Evolutionary conservation across 208 protist genomes (phyloP), one percentile per base, ranked within the genome.

Genomic region (Leptomonas pyrrhocoris): DNA sequence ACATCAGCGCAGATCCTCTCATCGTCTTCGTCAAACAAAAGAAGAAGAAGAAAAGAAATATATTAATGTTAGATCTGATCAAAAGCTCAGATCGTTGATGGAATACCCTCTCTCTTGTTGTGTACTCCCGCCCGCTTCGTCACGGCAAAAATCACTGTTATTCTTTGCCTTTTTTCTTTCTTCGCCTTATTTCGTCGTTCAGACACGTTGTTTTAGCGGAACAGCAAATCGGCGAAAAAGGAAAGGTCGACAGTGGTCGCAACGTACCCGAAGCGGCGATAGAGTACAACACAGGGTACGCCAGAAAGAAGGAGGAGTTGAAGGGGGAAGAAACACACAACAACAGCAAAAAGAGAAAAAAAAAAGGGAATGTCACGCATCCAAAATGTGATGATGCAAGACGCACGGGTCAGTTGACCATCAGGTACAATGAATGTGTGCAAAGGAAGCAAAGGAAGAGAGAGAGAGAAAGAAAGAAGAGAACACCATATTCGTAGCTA

Each of bases 361-460:
- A 27, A 79, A 59, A 63, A 63, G 59, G 28, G 28, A 45, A n/a
- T n/a, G n/a, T n/a, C n/a, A n/a, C n/a, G n/a, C n/a, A n/a, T n/a
- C n/a, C n/a, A n/a, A n/a, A 34, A 30, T 30, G 27, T 19, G 59
- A 54, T 43, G 59, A 43, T 65, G 3, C 45, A 54, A 43, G 59
- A n/a, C n/a, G 53, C 59, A 65, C 59, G 59, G 46, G 59, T 43
- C 45, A 27, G 30, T 54, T 40, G 59, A 55, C 59, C 59, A 65
- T 55, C 59, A n/a, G 5, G 34, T 59, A 59, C 54, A 55, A 53
- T 40, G 49, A 63, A 27, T 34, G 4, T 62, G 18, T 34, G n/a
- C 38, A 0, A 6, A 27, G n/a, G 34, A 42, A 42, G 27, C 30
- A 18, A 53, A 50, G 42, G 12, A 30, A 70, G 2, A 53, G n/a